Base-by-base conservation (phyloP, 2,329 filamentous ascomycete genomes). In the Seiridium cupressi region DNA sequence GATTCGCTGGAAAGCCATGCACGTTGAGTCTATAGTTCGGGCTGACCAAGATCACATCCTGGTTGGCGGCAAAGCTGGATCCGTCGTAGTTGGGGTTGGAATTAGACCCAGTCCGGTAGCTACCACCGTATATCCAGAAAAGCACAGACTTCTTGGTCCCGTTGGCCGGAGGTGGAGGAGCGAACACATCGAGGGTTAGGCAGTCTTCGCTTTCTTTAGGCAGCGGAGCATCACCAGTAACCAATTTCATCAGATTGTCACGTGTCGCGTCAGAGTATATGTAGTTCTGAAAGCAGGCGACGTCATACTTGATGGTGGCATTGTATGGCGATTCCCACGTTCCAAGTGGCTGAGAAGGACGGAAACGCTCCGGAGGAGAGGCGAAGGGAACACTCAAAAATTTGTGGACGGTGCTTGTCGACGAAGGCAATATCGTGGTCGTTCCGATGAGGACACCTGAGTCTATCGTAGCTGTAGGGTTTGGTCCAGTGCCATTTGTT, bases 31-130 rank as follows among this genome's bases (percentile, higher is more conserved):
- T 38, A 26, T 46, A 57, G 11, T 57, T 57, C 26, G 54, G 26
- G 42, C 40, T 47, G 11, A 57, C 54, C 2, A 57, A 10, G 11
- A 57, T 47, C 1, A 57, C 54, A n/a, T 57, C 54, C 9, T 57
- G 54, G n/a, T 57, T 46, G 11, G 40, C 54, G 26, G 54, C 54
- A 57, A 57, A 57, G 54, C 54, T 57, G 38, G 54, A 57, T 9
- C 54, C 54, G 40, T 57, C 54, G 32, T 57, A 57, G 31, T 47
- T 46, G 31, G 54, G 54, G 10, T 57, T 57, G 31, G 11, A 34
- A 31, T 46, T 57, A 13, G 54, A 44, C 34, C 54, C 54, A 36
- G 54, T 57, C 40, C 54, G 26, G 32, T 47, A 57, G 42, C 54
- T 57, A 7, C 54, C 54, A 7, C 54, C 54, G 18, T 57, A 57